Evolutionary conservation across 768 basidiomycete genomes (phyloP).

Genomic region (Rhizopogon sp.): DNA sequence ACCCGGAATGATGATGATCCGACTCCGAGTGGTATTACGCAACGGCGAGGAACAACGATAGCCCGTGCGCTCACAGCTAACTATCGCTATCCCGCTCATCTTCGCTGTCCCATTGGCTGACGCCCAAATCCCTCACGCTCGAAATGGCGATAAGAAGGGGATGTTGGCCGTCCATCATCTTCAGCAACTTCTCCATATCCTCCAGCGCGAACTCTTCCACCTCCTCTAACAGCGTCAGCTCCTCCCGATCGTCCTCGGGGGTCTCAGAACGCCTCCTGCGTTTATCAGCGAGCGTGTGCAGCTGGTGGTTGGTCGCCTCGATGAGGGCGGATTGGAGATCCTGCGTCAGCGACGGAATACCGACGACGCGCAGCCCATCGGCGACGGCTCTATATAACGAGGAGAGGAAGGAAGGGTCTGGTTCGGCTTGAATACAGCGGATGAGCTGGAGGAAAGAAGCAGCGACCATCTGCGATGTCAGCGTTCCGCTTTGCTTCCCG

Average conservation of each 20-base stretch:
- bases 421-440: conserved; percentile 58
- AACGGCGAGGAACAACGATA: too few species aligned
- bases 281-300: conserved; percentile 63
- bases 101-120: conserved; percentile 44
- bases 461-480: conserved; percentile 64
- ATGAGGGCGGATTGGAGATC: conserved; percentile 52
- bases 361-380: conserved; percentile 56
- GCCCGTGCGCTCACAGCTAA: background rate
- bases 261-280: conserved; percentile 50
- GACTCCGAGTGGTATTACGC: too few species aligned
- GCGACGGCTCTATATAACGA: conserved; percentile 70
- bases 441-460: conserved; percentile 66
- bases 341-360: conserved; percentile 46
- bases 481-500: conserved; percentile 59
- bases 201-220: conserved; percentile 80
- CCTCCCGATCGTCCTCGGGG: conserved; percentile 56
- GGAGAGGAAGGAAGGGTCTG: conserved; percentile 71
- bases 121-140: conserved; percentile 67
- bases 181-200: conserved; percentile 68
- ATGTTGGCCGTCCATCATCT: conserved; percentile 51
- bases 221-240: conserved; percentile 70
- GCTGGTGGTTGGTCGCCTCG: conserved; percentile 68
- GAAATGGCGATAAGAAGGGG: conserved; percentile 64
- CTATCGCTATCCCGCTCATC: conserved; percentile 34
- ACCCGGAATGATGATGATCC: too few species aligned